These are phyloP conservation scores for Kodamaea neixiangensis DNA, from an alignment of 805 yeast genomes.

Conservation along the genomic window DNA sequence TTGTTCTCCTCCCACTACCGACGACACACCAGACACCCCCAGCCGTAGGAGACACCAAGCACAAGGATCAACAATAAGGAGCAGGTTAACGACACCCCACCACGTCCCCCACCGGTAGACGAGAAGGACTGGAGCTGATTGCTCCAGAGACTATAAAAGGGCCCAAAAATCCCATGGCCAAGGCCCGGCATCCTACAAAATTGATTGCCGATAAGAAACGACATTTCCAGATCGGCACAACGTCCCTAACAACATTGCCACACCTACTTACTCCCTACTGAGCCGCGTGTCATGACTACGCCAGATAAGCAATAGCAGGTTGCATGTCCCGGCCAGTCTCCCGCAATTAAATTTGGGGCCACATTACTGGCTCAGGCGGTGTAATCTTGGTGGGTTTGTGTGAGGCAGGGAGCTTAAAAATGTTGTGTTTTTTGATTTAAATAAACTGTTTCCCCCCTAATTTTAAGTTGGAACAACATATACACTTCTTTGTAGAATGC, in stretches of 20 bases:
- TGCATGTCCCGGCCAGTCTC: too few relatives aligned
- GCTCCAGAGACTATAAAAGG: background rate
- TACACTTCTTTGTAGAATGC: slow-evolving; percentile 1
- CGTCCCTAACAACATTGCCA: slow-evolving; percentile 1
- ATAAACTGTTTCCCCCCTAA: background rate
- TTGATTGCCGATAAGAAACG: background rate
- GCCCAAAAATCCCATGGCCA: background rate
- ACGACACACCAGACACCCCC: slow-evolving; percentile 10
- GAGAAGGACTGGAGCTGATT: too few relatives aligned
- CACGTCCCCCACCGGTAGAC: too few relatives aligned
- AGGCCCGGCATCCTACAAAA: too few relatives aligned
- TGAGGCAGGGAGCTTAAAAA: background rate
- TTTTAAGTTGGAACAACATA: background rate
- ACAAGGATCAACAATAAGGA: too few relatives aligned
- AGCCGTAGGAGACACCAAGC: slow-evolving; percentile 12
- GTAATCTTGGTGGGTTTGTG: background rate
- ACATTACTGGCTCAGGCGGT: slow-evolving; percentile 1
- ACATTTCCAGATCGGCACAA: background rate
- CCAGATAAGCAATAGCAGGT: background rate
- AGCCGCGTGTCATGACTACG: background rate
- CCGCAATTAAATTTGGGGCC: too few relatives aligned
- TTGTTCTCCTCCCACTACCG: slow-evolving; percentile 23
- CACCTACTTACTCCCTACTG: background rate
- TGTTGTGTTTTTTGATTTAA: background rate
- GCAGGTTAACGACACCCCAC: too few relatives aligned